These are phyloP conservation scores for Coniochaeta sp. DNA, from an alignment of 2,329 filamentous ascomycete species.

Conservation along the genomic window DNA sequence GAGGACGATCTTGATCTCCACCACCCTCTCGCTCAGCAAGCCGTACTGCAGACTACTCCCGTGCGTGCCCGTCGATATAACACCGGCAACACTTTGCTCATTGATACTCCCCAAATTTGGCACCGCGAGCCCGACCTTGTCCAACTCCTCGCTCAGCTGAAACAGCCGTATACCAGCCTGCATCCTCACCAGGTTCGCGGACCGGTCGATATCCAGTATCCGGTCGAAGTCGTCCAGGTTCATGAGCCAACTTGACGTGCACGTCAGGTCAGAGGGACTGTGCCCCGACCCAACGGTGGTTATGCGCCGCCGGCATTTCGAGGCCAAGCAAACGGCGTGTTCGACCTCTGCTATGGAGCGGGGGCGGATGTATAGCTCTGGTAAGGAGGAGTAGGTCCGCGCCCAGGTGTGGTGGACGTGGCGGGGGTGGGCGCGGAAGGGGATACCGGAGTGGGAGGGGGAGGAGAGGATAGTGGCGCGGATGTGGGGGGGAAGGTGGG, in stretches of 20 bases:
- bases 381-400: conserved; percentile 79
- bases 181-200: conserved; percentile 63
- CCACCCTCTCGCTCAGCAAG: conserved; percentile 72
- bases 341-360: conserved; percentile 73
- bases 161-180: conserved; percentile 84
- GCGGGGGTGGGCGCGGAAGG: conserved; percentile 67
- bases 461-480: neutral
- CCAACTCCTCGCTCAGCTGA: conserved; percentile 66
- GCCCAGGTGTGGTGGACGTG: conserved; percentile 93
- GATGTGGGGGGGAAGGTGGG: conserved; percentile 4
- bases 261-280: conserved; percentile 86
- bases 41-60: conserved; percentile 82
- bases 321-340: conserved; percentile 74
- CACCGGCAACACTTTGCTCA: conserved; percentile 85
- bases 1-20: conserved; percentile 71
- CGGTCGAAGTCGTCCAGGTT: conserved; percentile 80
- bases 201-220: conserved; percentile 62
- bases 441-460: conserved; percentile 28
- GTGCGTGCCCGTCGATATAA: conserved; percentile 89
- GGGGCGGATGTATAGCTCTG: conserved; percentile 87
- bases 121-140: conserved; percentile 71
- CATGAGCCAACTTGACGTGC: conserved; percentile 88
- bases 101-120: conserved; percentile 93
- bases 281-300: conserved; percentile 84
- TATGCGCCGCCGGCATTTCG: conserved; percentile 71